Evolutionary conservation across 75 land plant genomes (phyloP), one percentile per base, ranked within the genome.

Genomic region (Selaginella moellendorffii): DNA sequence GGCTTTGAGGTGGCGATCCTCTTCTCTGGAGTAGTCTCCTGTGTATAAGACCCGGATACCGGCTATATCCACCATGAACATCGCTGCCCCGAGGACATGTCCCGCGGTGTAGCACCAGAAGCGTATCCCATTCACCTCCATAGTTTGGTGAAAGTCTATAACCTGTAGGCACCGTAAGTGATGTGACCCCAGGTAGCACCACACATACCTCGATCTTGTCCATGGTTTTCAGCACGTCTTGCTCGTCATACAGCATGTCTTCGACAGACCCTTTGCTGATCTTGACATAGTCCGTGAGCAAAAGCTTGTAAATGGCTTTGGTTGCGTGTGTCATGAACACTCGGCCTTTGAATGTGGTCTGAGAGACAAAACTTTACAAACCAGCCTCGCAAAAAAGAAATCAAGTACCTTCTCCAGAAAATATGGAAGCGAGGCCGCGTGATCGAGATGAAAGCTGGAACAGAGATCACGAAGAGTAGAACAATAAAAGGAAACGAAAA

Each of bases 61-160:
- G 63, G 98, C 98, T 69, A 93, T 93, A 56, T 93, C 98, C 20
- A 93, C 98, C 96, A 93, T 93, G 68, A 93, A 93, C 98, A 93
- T 89, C 62, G 98, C 98, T 30, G 98, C 98, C 75, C 98, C 98
- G 31, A 92, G 80, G 18, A 89, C 90, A 74, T 89, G 98, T 2
- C 98, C 96, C 62, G 98, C 98, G 29, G 98, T 93, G 70, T 93
- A 93, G 65, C 98, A 88, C 98, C 98, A 93, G 66, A 93, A 93
- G 18, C 85, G 81, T 52, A 93, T 89, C 12, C 98, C 98, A 74
- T 89, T 89, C 23, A 93, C 87, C 65, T 93, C 98, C 52, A 83
- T 53, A 0, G 96, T 93, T 70, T 93, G 98, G 53, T 93, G 98
- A 64, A 93, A 93, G 42, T 89, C 96, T 69, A 93, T 82, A 12